Evolutionary conservation across 2,329 filamentous ascomycete species (phyloP), one percentile per base, ranked within the genome.

Genomic region (Xylariaceae sp.): DNA sequence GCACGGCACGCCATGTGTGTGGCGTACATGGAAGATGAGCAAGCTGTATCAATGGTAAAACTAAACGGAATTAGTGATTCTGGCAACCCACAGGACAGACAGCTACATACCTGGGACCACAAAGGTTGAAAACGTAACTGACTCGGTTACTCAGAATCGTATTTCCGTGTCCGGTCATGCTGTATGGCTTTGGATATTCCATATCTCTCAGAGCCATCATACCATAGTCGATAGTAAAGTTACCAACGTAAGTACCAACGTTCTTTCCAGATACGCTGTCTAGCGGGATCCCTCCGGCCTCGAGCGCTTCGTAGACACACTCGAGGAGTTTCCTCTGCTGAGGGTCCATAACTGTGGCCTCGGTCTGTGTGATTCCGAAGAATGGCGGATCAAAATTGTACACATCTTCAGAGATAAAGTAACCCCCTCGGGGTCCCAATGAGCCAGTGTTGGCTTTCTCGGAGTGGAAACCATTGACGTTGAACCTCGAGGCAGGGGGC

Each of bases 21-120:
- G 1, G 72, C 69, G 23, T 73, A 71, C 23, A 75, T 56, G 0
- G 70, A 70, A 0, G 73, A 73, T 0, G 75, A 76, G 55, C 75
- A 77, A 1, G 73, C 75, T 1, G 74, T 77, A 33, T 57, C 47
- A 23, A 53, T 33, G n/a, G 37, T 55, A 24, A 55, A 37, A 37
- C 51, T 54, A 14, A 12, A 5, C 9, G 3, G 21, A 12, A 2
- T 55, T 28, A 55, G 29, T 19, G 28, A 23, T 34, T 9, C 14
- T 23, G 3, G 3, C 16, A 28, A 24, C 21, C 6, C 3, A 16
- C 1, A n/a, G 23, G 33, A 5, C 14, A 12, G 28, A 28, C 11
- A 29, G 17, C 4, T n/a, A 52, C 53, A 3, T 14, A 52, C 53
- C 52, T 56, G 1, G 56, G 58, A 4, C 58, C 58, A 31, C 39